A percentile compares a stretch with the other conserved stretches of the same genome.
Evolutionary conservation across 345 rosid species (phyloP).

Genomic region (Pseudoturritis turrita): DNA sequence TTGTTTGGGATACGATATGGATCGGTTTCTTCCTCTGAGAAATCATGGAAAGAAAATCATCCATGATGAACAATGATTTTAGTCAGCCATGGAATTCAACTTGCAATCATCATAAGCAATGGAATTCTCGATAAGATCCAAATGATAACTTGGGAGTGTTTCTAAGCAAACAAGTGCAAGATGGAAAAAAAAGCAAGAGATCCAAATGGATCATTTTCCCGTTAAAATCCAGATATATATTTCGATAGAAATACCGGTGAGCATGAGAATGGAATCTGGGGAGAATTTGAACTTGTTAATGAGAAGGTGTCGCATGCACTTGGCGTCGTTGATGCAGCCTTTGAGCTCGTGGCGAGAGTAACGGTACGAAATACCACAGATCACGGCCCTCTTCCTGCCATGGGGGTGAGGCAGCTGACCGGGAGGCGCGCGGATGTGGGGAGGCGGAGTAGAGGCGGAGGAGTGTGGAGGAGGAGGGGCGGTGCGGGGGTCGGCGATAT

Average conservation of each 20-base stretch:
- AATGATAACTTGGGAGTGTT: too few relatives aligned
- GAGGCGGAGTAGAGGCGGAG: constrained; percentile 31
- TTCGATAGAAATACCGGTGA: constrained; percentile 58
- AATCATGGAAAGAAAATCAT: background rate
- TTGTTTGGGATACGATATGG: constrained; percentile 68
- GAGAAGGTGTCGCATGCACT: constrained; percentile 83
- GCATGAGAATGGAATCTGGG: constrained; percentile 72
- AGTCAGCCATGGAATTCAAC: background rate
- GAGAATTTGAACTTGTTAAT: constrained; percentile 71
- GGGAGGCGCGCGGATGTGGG: constrained; percentile 48
- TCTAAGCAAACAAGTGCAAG: background rate
- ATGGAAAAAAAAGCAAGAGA: background rate
- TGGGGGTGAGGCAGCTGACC: constrained; percentile 56
- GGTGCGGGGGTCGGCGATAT: constrained; percentile 65
- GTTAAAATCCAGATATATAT: too few relatives aligned
- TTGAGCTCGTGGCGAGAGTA: constrained; percentile 77
- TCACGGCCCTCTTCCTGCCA: constrained; percentile 79
- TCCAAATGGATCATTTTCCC: background rate
- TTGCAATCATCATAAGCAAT: too few relatives aligned
- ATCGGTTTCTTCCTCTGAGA: constrained; percentile 81
- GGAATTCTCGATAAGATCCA: too few relatives aligned
- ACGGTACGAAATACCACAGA: constrained; percentile 76
- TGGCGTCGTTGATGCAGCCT: constrained; percentile 90
- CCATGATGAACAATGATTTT: background rate
- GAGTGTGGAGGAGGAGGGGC: constrained; percentile 36